phyloP scores from a whole-genome alignment of 164 flowering plant species.

The Tetrastigma voinierianum region DNA sequence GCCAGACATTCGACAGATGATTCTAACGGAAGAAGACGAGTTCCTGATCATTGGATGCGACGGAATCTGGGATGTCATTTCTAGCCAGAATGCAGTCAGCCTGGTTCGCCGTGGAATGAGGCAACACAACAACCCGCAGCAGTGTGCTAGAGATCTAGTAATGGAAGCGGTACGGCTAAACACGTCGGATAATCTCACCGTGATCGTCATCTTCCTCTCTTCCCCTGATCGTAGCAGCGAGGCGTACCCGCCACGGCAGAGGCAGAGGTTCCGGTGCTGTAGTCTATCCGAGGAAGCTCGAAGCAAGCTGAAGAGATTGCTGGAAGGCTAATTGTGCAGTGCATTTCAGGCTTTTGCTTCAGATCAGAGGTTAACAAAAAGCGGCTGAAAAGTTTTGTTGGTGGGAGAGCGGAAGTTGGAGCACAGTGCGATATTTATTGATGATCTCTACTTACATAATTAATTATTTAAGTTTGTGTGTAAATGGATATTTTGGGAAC shows the following conservation, averaged over 20 bases:
- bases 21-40: slow-evolving; percentile 51
- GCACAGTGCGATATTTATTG: too few species aligned
- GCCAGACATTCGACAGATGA: slow-evolving; percentile 40
- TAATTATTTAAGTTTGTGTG: too few species aligned
- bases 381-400: slow-evolving; percentile 34
- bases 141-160: slow-evolving; percentile 48
- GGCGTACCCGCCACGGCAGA: slow-evolving; percentile 18
- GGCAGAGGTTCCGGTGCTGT: slow-evolving; percentile 24
- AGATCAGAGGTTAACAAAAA: slow-evolving; percentile 19
- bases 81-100: slow-evolving; percentile 57
- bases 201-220: slow-evolving; percentile 44
- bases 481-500: too few species aligned
- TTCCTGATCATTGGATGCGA: slow-evolving; percentile 63
- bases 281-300: slow-evolving; percentile 36
- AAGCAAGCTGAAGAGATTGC: slow-evolving; percentile 25
- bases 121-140: slow-evolving; percentile 50
- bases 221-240: slow-evolving; percentile 15
- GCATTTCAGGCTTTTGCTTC: too few species aligned
- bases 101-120: slow-evolving; percentile 44
- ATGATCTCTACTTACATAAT: too few species aligned
- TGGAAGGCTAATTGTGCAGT: slow-evolving; percentile 30
- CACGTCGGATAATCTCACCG: slow-evolving; percentile 56
- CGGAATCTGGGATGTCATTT: slow-evolving; percentile 68
- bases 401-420: slow-evolving; percentile 2
- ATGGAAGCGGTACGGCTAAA: slow-evolving; percentile 47